These are phyloP conservation scores for Alnus glutinosa DNA, from an alignment of 306 rosid genomes.

Conservation along the genomic window DNA sequence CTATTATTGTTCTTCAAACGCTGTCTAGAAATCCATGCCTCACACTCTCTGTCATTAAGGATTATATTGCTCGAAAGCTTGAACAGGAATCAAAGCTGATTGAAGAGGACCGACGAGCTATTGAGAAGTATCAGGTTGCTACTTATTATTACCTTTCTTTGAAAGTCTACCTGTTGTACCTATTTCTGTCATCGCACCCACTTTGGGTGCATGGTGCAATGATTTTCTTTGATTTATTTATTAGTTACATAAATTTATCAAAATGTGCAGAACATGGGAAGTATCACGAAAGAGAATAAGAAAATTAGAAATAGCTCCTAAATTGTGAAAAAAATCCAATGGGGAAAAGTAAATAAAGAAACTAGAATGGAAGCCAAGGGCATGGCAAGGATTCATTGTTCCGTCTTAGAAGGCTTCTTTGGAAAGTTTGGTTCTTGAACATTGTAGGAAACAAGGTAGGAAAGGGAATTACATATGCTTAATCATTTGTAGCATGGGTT, in stretches of 20 bases:
- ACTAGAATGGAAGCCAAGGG: not conserved
- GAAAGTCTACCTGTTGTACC: constrained; percentile 4
- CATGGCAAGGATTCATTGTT: not conserved
- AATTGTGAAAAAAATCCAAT: not conserved
- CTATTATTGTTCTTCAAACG: constrained; percentile 89
- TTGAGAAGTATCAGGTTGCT: constrained; percentile 92
- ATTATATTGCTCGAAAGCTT: constrained; percentile 92
- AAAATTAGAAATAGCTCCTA: not conserved
- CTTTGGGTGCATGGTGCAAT: not conserved
- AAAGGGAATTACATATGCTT: not conserved
- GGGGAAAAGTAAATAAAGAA: not conserved
- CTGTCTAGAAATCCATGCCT: constrained; percentile 88
- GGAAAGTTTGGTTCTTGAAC: constrained; percentile 5
- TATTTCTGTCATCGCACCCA: constrained; percentile 10
- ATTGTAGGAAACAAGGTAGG: not conserved
- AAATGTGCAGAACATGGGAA: not conserved
- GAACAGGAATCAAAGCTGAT: constrained; percentile 93
- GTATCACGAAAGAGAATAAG: not conserved
- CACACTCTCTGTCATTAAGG: constrained; percentile 91
- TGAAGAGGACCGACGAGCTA: constrained; percentile 84
- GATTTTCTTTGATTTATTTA: not conserved
- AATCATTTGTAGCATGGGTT: not conserved
- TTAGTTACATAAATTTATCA: not conserved
- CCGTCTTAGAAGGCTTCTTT: not conserved
- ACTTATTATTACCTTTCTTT: constrained; percentile 13